These are phyloP conservation scores for Sporisorium scitamineum DNA, from an alignment of 1,284 basidiomycete species.

Conservation along the genomic window DNA sequence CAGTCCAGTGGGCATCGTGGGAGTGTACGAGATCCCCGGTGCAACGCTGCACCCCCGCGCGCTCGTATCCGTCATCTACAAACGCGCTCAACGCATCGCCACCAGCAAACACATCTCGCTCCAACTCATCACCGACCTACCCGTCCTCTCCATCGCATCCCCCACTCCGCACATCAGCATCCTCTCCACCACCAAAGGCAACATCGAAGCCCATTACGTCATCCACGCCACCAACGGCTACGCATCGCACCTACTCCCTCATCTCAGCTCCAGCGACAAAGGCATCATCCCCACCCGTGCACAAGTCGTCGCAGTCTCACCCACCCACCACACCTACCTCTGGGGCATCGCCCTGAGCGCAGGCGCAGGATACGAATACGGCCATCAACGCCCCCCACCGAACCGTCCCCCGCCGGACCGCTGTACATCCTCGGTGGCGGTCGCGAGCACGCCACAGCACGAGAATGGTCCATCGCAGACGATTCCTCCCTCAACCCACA, in stretches of 20 bases:
- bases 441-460: constrained; percentile 72
- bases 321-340: constrained; percentile 62
- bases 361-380: constrained; percentile 77
- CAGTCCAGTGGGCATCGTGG: constrained; percentile 17
- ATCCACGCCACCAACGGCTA: constrained; percentile 86
- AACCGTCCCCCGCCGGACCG: neutral
- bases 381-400: constrained; percentile 77
- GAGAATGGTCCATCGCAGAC: constrained; percentile 75
- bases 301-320: constrained; percentile 77
- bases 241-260: constrained; percentile 77
- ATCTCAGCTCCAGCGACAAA: constrained; percentile 72
- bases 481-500: constrained; percentile 74
- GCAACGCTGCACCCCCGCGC: constrained; percentile 49
- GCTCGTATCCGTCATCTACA: constrained; percentile 39
- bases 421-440: constrained; percentile 81
- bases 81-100: constrained; percentile 13
- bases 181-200: constrained; percentile 4
- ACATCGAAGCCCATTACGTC: constrained; percentile 74
- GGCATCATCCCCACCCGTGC: constrained; percentile 79
- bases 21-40: constrained; percentile 53
- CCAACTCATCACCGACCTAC: constrained; percentile 29
- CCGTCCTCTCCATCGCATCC: constrained; percentile 15
- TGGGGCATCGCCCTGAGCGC: constrained; percentile 48
- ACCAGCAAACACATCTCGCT: constrained; percentile 18
- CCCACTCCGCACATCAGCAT: neutral